Evolutionary conservation across 148 eudicot genomes (phyloP).

Genomic region (Gaultheria prostrata): DNA sequence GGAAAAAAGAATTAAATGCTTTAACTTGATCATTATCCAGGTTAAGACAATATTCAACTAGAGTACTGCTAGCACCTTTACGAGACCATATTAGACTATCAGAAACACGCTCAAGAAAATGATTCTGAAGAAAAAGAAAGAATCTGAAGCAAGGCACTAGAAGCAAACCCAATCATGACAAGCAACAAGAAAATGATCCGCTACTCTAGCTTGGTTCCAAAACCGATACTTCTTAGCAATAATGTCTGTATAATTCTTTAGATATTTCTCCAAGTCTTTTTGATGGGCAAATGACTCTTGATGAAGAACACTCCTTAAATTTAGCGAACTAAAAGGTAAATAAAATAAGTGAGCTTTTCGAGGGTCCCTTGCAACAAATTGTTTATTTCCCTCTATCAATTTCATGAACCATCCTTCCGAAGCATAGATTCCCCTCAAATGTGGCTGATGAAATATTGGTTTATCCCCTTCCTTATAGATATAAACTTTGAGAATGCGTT

Average conservation of each 20-base stretch:
- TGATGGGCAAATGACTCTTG: constrained; percentile 27
- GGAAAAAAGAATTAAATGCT: not conserved
- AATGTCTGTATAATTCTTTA: constrained; percentile 43
- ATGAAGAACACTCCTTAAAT: constrained; percentile 37
- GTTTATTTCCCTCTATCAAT: constrained; percentile 53
- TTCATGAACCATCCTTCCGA: constrained; percentile 94
- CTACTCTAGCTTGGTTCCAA: constrained; percentile 66
- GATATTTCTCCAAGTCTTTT: constrained; percentile 45
- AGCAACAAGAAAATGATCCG: constrained; percentile 78
- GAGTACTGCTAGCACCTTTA: not conserved
- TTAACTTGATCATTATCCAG: not conserved
- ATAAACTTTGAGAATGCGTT: constrained; percentile 52
- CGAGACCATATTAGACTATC: not conserved
- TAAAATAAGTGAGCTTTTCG: constrained; percentile 78
- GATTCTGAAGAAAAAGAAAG: not conserved
- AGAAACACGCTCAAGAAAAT: not conserved
- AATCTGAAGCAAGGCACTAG: not conserved
- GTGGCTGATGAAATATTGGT: constrained; percentile 72
- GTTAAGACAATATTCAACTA: not conserved
- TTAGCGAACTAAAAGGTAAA: constrained; percentile 61
- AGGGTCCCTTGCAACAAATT: constrained; percentile 53
- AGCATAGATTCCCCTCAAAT: constrained; percentile 64
- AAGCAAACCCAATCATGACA: constrained; percentile 90
- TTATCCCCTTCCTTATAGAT: constrained; percentile 74
- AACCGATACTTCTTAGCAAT: constrained; percentile 54